Base-by-base conservation (phyloP, 2,329 filamentous ascomycete species). In the Sporothrix sp. region DNA sequence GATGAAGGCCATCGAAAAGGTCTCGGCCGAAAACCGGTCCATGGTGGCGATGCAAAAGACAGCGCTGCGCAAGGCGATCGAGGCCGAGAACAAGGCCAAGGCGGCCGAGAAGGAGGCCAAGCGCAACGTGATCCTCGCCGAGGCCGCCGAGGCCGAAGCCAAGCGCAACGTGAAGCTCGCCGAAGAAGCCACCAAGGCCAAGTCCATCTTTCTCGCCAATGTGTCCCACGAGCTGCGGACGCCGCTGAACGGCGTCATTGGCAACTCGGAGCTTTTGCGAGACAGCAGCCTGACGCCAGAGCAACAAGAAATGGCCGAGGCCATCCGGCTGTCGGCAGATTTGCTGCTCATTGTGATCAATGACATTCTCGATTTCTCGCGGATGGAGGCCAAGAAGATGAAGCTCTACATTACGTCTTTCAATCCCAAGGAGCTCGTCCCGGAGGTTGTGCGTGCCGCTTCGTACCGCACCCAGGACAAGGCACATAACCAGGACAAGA, bases 351-450 rank as follows among this genome's bases (percentile, higher is more conserved):
- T 89, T 0, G 87, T 96, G 43, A 96, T 96, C 68, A 96, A 96
- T 62, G 91, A 97, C 62, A 95, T 96, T 48, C 73, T 96, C 4
- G 91, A 97, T 66, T 94, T 95, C 63, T 95, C 89, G 25, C 94
- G 95, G 66, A 88, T 93, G 70, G 88, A 95, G 64, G 87, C 85
- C 3, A 87, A 90, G 58, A 84, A 88, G 64, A 82, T 95, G 71
- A 88, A 93, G 63, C 77, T 90, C 1, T 87, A 87, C 62, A 75
- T 82, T 53, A 82, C 81, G 50, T 78, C 79, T 7, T 84, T 84
- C 66, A 83, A 81, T 57, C 78, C 81, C 0, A 74, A 78, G 57
- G 79, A 82, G 61, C 81, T 83, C 75, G 74, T 84, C 33, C 73
- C 77, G 4, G 81, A 84, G 60, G 79, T 84, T 10, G 78, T 84